These are phyloP conservation scores for Acanthochlamys bracteata DNA, from an alignment of 106 monocot species.

Conservation along the genomic window DNA sequence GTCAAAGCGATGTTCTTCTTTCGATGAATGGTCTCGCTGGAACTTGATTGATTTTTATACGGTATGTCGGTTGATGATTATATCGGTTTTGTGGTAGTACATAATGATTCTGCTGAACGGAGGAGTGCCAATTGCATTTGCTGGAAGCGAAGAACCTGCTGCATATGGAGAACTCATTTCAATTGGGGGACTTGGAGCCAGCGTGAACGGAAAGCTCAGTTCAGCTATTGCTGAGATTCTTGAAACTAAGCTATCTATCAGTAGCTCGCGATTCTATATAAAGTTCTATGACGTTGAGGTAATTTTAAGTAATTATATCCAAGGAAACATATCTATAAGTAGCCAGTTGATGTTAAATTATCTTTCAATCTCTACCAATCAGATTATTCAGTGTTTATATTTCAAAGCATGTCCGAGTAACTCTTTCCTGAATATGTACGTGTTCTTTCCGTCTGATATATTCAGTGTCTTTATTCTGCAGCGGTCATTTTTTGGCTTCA, in stretches of 20 bases:
- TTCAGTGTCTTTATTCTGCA: background rate
- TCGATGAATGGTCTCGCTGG: background rate
- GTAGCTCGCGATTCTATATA: conserved; percentile 77
- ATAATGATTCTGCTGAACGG: conserved; percentile 81
- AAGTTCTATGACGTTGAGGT: conserved; percentile 88
- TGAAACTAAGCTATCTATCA: conserved; percentile 66
- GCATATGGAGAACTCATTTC: conserved; percentile 86
- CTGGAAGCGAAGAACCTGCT: conserved; percentile 69
- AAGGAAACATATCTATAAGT: background rate
- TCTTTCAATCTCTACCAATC: background rate
- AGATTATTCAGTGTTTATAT: background rate
- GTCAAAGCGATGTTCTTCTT: background rate
- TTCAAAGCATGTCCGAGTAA: background rate
- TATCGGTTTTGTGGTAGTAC: conserved; percentile 65
- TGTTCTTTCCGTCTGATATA: background rate
- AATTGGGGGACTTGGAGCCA: conserved; percentile 70
- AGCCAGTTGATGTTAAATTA: background rate
- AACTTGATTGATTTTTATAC: too few relatives aligned
- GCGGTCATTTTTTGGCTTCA: conserved; percentile 43
- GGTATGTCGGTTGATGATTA: too few relatives aligned
- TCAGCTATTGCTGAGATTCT: conserved; percentile 84
- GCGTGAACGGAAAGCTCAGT: conserved; percentile 78
- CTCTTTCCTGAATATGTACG: background rate
- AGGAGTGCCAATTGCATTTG: conserved; percentile 79
- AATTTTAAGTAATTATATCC: background rate